Conservation (phyloP, 75 land plant genomes). For the Isoetes taiwanensis region DNA sequence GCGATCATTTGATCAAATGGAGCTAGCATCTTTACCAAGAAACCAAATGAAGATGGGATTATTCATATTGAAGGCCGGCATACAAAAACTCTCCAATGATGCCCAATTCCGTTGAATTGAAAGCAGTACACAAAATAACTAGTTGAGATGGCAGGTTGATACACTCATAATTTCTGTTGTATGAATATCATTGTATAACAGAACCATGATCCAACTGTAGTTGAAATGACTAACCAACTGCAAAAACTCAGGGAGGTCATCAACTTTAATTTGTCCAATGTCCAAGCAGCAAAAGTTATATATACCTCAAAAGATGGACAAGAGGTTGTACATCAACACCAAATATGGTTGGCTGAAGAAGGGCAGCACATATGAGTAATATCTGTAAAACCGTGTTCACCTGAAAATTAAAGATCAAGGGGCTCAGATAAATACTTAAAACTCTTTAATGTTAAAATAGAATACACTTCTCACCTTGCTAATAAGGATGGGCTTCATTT, state of each 20-base stretch:
- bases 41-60: no score
- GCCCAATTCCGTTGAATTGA: no score
- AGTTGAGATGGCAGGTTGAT: no score
- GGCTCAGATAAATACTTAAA: neutral
- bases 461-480: conserved; percentile 54
- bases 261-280: neutral
- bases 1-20: no score
- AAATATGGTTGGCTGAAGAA: conserved; percentile 68
- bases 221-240: conserved; percentile 26
- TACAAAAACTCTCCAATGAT: no score
- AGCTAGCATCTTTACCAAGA: no score
- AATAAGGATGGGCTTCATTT: conserved; percentile 72
- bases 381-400: conserved; percentile 84
- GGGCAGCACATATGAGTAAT: conserved; percentile 64
- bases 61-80: no score
- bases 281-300: neutral
- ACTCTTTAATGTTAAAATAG: neutral
- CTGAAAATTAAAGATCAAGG: conserved; percentile 20
- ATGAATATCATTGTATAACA: conserved; percentile 12
- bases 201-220: conserved; percentile 19
- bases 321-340: conserved; percentile 39
- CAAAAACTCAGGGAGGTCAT: neutral
- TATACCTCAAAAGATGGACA: conserved; percentile 63
- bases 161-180: no score
- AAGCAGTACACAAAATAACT: no score